Conservation (phyloP, 495 filamentous ascomycete species). For the Trypethelium eluteriae region DNA sequence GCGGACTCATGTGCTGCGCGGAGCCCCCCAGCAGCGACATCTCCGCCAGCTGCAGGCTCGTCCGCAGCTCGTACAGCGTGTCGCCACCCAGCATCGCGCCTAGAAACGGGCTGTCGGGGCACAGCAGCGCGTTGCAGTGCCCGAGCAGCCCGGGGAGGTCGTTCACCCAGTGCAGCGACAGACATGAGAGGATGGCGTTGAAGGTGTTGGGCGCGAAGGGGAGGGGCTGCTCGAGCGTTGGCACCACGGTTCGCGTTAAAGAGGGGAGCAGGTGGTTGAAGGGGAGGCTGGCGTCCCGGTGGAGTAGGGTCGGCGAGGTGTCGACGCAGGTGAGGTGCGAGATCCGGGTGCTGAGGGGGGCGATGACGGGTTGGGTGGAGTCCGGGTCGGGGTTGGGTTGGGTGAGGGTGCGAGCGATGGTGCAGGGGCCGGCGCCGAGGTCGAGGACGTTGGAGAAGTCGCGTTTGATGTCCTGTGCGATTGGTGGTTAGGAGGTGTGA, state of each 20-base stretch:
- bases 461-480: conserved; percentile 76
- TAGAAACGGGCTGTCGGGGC: conserved; percentile 86
- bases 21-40: conserved; percentile 82
- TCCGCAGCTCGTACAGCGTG: conserved; percentile 86
- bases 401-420: conserved; percentile 75
- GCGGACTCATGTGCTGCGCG: conserved; percentile 72
- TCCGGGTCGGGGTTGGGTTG: conserved; percentile 57
- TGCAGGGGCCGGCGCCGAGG: conserved; percentile 90
- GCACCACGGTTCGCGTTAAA: conserved; percentile 62
- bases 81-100: conserved; percentile 96
- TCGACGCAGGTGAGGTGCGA: conserved; percentile 69
- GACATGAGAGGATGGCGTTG: conserved; percentile 77
- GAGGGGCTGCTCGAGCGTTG: conserved; percentile 57
- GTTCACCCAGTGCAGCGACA: conserved; percentile 96
- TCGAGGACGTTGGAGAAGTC: conserved; percentile 79
- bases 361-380: conserved; percentile 42
- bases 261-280: conserved; percentile 66
- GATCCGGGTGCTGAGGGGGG: conserved; percentile 60
- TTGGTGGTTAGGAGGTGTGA: conserved; percentile 9
- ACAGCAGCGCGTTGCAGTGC: conserved; percentile 74
- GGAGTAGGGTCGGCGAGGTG: conserved; percentile 64
- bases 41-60: conserved; percentile 87
- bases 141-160: conserved; percentile 76
- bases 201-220: conserved; percentile 73
- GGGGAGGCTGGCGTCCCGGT: conserved; percentile 68